Conservation (phyloP, 257 asterid genomes). For the Voacanga thouarsii region DNA sequence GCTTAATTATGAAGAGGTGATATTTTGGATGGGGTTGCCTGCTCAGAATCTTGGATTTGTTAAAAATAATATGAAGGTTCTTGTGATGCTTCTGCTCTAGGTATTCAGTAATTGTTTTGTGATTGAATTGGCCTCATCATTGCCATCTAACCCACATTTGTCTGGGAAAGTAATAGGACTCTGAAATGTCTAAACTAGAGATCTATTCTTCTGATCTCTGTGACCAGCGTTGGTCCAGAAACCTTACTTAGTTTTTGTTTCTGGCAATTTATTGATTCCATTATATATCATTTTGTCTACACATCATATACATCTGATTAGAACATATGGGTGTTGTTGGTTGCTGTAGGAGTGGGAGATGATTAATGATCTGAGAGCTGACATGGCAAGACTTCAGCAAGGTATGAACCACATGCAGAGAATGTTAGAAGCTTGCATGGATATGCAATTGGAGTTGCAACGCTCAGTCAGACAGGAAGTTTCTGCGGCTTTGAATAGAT, state of each 20-base stretch:
- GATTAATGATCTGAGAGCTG: constrained; percentile 75
- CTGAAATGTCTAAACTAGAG: neutral
- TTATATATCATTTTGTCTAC: neutral
- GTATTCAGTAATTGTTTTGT: neutral
- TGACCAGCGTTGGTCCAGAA: neutral
- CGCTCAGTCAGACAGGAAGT: constrained; percentile 95
- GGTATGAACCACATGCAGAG: constrained; percentile 98
- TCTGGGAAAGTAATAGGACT: neutral
- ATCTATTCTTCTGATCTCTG: neutral
- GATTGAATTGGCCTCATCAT: neutral
- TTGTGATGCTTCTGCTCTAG: neutral
- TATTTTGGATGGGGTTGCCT: neutral
- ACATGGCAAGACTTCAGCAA: constrained; percentile 81
- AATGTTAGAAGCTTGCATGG: constrained; percentile 98
- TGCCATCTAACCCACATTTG: neutral
- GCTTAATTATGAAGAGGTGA: neutral
- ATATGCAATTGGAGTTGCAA: constrained; percentile 97
- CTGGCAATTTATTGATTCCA: neutral
- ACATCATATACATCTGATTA: neutral
- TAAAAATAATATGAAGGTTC: neutral
- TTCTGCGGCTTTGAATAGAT: constrained; percentile 87
- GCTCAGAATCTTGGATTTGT: neutral
- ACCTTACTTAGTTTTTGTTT: neutral
- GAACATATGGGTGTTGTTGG: constrained; percentile 10
- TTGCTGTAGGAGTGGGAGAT: constrained; percentile 75